Percentiles rank a stretch among this genome's conserved stretches.
Evolutionary conservation across 257 asterid genomes (phyloP).

Genomic region (Pogostemon cablin): DNA sequence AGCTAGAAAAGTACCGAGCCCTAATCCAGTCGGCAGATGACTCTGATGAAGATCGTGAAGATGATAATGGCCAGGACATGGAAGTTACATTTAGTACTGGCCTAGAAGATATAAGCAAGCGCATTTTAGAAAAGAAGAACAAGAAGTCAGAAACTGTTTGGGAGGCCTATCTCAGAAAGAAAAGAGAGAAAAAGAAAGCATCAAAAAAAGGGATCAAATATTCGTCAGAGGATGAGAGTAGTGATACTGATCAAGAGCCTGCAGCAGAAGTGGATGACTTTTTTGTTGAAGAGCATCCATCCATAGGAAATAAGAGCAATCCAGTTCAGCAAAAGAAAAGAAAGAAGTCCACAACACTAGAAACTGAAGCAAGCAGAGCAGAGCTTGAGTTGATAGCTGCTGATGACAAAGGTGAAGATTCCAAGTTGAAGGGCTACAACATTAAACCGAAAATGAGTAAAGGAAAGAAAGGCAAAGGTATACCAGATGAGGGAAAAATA

Average conservation of each 20-base stretch:
- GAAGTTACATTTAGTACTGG: slow-evolving; percentile 86
- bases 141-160: slow-evolving; percentile 82
- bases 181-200: slow-evolving; percentile 69
- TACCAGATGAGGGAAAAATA: slow-evolving; percentile 61
- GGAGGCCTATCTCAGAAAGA: slow-evolving; percentile 76
- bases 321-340: slow-evolving; percentile 36
- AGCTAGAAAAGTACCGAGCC: slow-evolving; percentile 66
- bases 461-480: slow-evolving; percentile 66
- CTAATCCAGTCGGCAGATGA: slow-evolving; percentile 67
- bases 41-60: slow-evolving; percentile 57
- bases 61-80: slow-evolving; percentile 73
- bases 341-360: slow-evolving; percentile 40
- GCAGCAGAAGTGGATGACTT: slow-evolving; percentile 72
- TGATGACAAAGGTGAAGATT: slow-evolving; percentile 63
- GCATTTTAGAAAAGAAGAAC: slow-evolving; percentile 79
- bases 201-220: slow-evolving; percentile 60
- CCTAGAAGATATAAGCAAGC: slow-evolving; percentile 85
- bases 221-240: slow-evolving; percentile 69
- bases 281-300: slow-evolving; percentile 62
- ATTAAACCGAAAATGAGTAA: slow-evolving; percentile 67
- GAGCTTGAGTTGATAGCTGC: slow-evolving; percentile 90
- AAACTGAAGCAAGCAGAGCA: slow-evolving; percentile 73
- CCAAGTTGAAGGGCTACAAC: slow-evolving; percentile 73
- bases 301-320: slow-evolving; percentile 33
- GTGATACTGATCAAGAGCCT: slow-evolving; percentile 52